A percentile compares a stretch with the other conserved stretches of the same genome.
Evolutionary conservation across 495 filamentous ascomycete species (phyloP).

Genomic region (Aspergillus indologenus): DNA sequence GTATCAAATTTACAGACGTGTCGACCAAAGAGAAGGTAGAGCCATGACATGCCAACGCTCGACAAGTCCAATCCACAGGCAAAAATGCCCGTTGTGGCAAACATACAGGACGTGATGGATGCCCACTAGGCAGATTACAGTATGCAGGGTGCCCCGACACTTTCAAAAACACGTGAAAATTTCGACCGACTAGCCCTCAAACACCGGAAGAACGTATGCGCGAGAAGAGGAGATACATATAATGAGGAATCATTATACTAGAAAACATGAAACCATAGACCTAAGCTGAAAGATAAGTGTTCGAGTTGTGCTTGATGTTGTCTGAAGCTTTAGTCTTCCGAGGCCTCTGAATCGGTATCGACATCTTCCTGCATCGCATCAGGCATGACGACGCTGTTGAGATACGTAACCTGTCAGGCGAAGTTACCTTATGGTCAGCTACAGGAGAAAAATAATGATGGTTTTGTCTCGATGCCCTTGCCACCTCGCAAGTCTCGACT

Average conservation of each 20-base stretch:
- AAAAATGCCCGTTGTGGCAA: background rate
- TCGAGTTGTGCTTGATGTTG: background rate
- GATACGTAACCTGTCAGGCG: constrained; percentile 52
- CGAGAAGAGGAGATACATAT: background rate
- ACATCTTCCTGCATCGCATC: constrained; percentile 34
- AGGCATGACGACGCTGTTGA: constrained; percentile 65
- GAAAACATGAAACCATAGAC: constrained; percentile 10
- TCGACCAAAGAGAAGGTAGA: constrained; percentile 9
- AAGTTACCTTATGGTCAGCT: constrained; percentile 29
- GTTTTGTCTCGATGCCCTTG: constrained; percentile 4
- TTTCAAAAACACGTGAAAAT: background rate
- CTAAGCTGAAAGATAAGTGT: background rate
- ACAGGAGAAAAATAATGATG: constrained; percentile 8
- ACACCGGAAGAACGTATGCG: background rate
- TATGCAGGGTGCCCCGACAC: background rate
- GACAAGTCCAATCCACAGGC: background rate
- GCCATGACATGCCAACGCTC: constrained; percentile 9
- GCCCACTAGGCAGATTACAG: background rate
- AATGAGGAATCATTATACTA: background rate
- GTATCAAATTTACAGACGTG: constrained; percentile 14
- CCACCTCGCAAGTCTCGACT: constrained; percentile 6
- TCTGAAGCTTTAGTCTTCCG: constrained; percentile 5
- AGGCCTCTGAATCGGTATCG: constrained; percentile 15
- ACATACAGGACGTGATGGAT: background rate
- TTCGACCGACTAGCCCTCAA: background rate